Evolutionary conservation across 2,329 filamentous ascomycete genomes (phyloP), one percentile per base, ranked within the genome.

Genomic region (Orbilia ellipsospora): DNA sequence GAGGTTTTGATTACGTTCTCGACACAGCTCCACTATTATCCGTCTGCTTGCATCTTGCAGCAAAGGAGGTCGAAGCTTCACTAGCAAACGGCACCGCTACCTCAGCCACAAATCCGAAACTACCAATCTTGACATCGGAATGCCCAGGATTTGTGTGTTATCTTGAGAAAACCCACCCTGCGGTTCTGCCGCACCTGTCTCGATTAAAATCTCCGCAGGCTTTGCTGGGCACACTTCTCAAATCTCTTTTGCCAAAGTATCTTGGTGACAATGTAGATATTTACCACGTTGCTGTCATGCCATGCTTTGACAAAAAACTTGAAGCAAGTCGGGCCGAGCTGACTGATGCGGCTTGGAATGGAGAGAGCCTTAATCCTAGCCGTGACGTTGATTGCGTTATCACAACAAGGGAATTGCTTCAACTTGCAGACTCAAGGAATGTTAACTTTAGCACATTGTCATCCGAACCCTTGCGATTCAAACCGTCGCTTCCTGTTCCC

Each of bases 101-200:
- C 18, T 52, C 45, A 16, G 45, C 61, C 57, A 54, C 42, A 20
- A 51, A 55, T 59, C 83, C 83, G 2, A 86, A 85, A 79, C 83
- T 83, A 76, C 92, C 92, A 0, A 89, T 94, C 31, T 86, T 99
- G 51, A 93, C 94, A 7, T 94, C 94, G 2, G 93, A 93, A 18
- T 99, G 95, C 82, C 95, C 95, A 0, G 95, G 95, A 6, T 99
- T 96, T 94, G 94, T 99, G 67, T 99, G 95, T 83, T 99, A 99
- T 81, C 94, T 94, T 26, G 95, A 99, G 82, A 98, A 99, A 84
- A 98, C 94, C 66, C 95, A 99, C 80, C 93, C 95, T 1, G 90
- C 97, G 80, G 89, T 98, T 66, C 86, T 99, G 59, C 93, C 93
- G 28, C 93, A 99, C 82, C 86, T 99, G 64, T 97, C 94, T 70